phyloP scores from a whole-genome alignment of 2,329 filamentous ascomycete species.

The Bipolaris cookei region DNA sequence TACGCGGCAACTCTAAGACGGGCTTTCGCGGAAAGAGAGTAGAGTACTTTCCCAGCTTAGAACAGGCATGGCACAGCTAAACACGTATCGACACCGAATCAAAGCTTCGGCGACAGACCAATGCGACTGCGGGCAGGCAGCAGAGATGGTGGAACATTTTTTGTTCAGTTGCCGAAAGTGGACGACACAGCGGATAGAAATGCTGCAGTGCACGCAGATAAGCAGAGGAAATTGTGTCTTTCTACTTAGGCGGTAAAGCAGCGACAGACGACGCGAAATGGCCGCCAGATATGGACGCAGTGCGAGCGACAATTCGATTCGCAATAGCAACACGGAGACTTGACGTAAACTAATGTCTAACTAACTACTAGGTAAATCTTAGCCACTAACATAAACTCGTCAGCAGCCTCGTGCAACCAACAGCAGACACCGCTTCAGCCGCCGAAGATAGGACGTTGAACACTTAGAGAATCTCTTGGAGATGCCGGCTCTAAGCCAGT shows the following conservation, averaged over 20 bases:
- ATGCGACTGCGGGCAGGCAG: too few relatives aligned
- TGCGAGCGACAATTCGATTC: too few relatives aligned
- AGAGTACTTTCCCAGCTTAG: slow-evolving; percentile 16
- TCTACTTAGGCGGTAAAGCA: slow-evolving; percentile 16
- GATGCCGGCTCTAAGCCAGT: too few relatives aligned
- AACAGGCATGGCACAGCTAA: slow-evolving; percentile 17
- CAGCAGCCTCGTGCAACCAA: slow-evolving; percentile 7
- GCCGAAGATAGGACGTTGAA: too few relatives aligned
- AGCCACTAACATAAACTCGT: slow-evolving; percentile 8
- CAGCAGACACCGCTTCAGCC: too few relatives aligned
- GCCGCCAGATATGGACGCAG: too few relatives aligned
- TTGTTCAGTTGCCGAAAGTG: too few relatives aligned
- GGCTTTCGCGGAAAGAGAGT: slow-evolving; percentile 12
- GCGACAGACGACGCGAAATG: slow-evolving; percentile 12
- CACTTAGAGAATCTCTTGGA: too few relatives aligned
- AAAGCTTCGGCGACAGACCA: slow-evolving; percentile 13
- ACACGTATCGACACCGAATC: slow-evolving; percentile 15
- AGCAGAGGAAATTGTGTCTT: slow-evolving; percentile 11
- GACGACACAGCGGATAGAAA: too few relatives aligned
- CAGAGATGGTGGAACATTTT: too few relatives aligned
- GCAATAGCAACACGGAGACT: too few relatives aligned
- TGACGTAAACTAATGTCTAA: slow-evolving; percentile 7
- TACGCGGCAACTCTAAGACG: slow-evolving; percentile 13
- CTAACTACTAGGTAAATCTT: not conserved
- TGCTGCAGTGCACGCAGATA: slow-evolving; percentile 13